Evolutionary conservation across 2,329 filamentous ascomycete genomes (phyloP), one percentile per base, ranked within the genome.

Genomic region (Paraphoma sp.): DNA sequence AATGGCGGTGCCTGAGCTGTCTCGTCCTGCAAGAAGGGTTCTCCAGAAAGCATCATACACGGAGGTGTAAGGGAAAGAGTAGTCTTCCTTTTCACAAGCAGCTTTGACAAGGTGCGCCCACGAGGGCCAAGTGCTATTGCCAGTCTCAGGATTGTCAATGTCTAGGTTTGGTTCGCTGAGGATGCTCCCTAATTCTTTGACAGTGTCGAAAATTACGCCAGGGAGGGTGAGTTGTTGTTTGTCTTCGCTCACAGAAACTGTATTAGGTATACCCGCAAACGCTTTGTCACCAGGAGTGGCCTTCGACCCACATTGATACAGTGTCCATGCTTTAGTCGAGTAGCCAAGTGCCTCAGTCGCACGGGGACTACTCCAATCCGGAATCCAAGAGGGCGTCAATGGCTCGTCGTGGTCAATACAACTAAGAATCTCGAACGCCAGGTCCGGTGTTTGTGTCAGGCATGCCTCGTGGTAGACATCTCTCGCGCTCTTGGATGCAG

Each of bases 351-450:
- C 50, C 17, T 64, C 57, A 9, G 68, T 72, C 4, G 62, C 56
- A 10, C 67, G 67, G 10, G 57, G 51, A 2, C 45, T 45, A 30
- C 55, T 64, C 68, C 69, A 70, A 18, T 69, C 67, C 1, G 68
- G 69, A 10, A 66, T 44, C 66, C 69, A 71, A 1, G 69, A 70
- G 12, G 64, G 63, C 12, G 28, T 30, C 1, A 64, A 36, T 16
- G 64, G 66, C 6, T 33, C n/a, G 1, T 65, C 65, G 33, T 67
- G 61, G 45, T 71, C 68, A 11, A 70, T 62, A 31, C 63, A 68
- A 33, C 59, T 63, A n/a, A 69, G 28, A 1, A 68, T 44, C 12
- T 62, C 55, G 31, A 60, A 66, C 2, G 59, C 10, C 1, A 28
- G 11, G 2, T 16, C 10, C 8, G 61, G 61, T 16, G 66, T 12